Evolutionary conservation across 805 yeast species (phyloP).

Genomic region (Zygosaccharomyces pseudorouxii): DNA sequence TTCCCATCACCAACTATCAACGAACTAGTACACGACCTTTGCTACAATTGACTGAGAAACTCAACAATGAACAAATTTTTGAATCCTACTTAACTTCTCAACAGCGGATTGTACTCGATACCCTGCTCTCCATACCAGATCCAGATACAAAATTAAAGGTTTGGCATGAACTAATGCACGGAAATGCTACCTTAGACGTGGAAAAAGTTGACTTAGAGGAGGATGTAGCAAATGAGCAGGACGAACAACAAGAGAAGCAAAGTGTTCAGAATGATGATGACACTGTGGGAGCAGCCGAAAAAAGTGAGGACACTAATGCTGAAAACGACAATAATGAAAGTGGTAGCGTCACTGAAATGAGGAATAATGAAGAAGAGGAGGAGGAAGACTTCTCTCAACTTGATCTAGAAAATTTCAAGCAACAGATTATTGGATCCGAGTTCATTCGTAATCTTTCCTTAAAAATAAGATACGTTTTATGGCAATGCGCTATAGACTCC

Average conservation of each 20-base stretch:
- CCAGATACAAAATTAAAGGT: conserved; percentile 26
- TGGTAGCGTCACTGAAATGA: conserved; percentile 1
- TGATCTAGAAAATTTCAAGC: conserved; percentile 39
- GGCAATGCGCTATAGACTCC: conserved; percentile 51
- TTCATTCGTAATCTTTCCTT: conserved; percentile 55
- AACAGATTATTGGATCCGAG: conserved; percentile 41
- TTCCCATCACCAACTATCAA: conserved; percentile 30
- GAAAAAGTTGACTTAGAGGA: conserved; percentile 19
- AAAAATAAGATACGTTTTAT: conserved; percentile 60
- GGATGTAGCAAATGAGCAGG: not conserved
- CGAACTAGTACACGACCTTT: conserved; percentile 32
- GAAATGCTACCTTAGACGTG: conserved; percentile 30
- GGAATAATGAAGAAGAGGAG: conserved; percentile 6
- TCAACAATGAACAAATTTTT: conserved; percentile 40
- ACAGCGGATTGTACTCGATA: conserved; percentile 48
- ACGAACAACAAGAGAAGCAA: conserved; percentile 5
- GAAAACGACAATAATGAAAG: conserved; percentile 4
- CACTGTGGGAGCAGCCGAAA: conserved; percentile 1
- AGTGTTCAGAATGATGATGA: not conserved
- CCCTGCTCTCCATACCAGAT: conserved; percentile 39
- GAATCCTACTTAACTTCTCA: conserved; percentile 50
- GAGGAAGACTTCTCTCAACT: conserved; percentile 38
- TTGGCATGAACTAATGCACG: conserved; percentile 45
- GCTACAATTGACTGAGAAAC: conserved; percentile 34
- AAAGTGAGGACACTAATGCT: not conserved